Evolutionary conservation across 2,329 filamentous ascomycete genomes (phyloP).

Genomic region (Colletotrichum cuscutae): DNA sequence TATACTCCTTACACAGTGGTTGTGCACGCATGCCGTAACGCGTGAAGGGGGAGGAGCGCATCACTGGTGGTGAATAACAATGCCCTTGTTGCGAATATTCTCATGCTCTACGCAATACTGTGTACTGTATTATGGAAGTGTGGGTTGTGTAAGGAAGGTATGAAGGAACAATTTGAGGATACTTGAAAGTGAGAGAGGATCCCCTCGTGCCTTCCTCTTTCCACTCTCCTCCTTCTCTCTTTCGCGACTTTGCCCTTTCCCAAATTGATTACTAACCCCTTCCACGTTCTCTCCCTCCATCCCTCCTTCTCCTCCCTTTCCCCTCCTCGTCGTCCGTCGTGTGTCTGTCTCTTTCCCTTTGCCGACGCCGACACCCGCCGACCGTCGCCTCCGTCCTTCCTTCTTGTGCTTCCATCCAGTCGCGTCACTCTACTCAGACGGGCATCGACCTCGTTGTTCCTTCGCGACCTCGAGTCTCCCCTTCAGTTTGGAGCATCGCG

Average conservation of each 20-base stretch:
- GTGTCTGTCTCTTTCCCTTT: slow-evolving; percentile 14
- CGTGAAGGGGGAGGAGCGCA: background rate
- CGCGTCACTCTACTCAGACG: slow-evolving; percentile 1
- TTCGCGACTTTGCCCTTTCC: slow-evolving; percentile 8
- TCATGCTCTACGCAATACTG: background rate
- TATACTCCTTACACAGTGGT: background rate
- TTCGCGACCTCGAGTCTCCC: slow-evolving; percentile 19
- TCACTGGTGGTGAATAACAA: background rate
- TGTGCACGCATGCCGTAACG: background rate
- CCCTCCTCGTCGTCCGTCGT: slow-evolving; percentile 15
- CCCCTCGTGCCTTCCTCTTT: background rate
- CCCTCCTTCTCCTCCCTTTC: slow-evolving; percentile 16
- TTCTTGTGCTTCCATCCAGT: slow-evolving; percentile 14
- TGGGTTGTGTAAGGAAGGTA: background rate
- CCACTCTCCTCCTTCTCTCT: slow-evolving; percentile 7
- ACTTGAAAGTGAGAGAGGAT: background rate
- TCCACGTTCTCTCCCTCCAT: slow-evolving; percentile 13
- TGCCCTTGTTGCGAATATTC: background rate
- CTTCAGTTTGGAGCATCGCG: slow-evolving; percentile 9
- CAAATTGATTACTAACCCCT: slow-evolving; percentile 14
- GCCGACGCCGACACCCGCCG: slow-evolving; percentile 30
- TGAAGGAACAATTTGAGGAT: background rate
- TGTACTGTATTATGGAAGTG: background rate
- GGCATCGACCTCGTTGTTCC: slow-evolving; percentile 8
- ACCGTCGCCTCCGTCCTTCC: slow-evolving; percentile 19